Percentiles rank a stretch among this genome's conserved stretches.
These are phyloP conservation scores for Anthostomella pinea DNA, from an alignment of 2,329 filamentous ascomycete species.

Conservation along the genomic window DNA sequence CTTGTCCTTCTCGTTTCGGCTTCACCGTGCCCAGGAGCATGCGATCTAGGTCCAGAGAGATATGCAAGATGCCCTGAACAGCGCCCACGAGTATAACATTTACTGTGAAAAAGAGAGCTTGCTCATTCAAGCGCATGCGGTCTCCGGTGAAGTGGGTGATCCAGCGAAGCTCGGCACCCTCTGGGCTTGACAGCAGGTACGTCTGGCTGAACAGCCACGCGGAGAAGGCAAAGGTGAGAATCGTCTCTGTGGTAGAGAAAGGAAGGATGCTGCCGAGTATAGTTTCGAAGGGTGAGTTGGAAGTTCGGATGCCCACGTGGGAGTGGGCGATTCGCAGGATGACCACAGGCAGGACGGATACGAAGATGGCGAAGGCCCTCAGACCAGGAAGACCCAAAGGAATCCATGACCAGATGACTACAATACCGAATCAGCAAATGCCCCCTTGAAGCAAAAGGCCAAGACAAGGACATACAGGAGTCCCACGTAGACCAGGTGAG, in stretches of 20 bases:
- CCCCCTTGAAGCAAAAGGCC: background rate
- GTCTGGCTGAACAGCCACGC: conserved; percentile 77
- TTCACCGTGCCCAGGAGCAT: conserved; percentile 47
- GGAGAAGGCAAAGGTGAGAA: conserved; percentile 74
- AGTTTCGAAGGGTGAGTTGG: conserved; percentile 64
- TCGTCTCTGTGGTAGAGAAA: conserved; percentile 63
- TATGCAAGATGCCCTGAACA: conserved; percentile 66
- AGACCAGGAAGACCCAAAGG: conserved; percentile 74
- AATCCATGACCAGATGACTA: conserved; percentile 84
- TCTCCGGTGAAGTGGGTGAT: conserved; percentile 71
- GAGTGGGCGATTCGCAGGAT: conserved; percentile 82
- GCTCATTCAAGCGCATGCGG: conserved; percentile 77
- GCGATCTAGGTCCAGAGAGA: conserved; percentile 71
- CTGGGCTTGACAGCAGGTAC: conserved; percentile 70
- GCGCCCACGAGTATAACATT: conserved; percentile 68
- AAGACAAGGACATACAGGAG: conserved; percentile 54
- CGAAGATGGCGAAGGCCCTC: conserved; percentile 71
- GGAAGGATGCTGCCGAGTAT: conserved; percentile 57
- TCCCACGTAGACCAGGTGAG: conserved; percentile 67
- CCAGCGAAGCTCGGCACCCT: conserved; percentile 63
- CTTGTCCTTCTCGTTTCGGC: conserved; percentile 23
- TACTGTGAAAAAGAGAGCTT: conserved; percentile 74
- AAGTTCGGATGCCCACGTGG: conserved; percentile 71
- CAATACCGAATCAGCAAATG: conserved; percentile 8
- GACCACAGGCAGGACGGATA: conserved; percentile 73